Evolutionary conservation across 2,329 filamentous ascomycete species (phyloP), one percentile per base, ranked within the genome.

Genomic region (Lachnellula arida): DNA sequence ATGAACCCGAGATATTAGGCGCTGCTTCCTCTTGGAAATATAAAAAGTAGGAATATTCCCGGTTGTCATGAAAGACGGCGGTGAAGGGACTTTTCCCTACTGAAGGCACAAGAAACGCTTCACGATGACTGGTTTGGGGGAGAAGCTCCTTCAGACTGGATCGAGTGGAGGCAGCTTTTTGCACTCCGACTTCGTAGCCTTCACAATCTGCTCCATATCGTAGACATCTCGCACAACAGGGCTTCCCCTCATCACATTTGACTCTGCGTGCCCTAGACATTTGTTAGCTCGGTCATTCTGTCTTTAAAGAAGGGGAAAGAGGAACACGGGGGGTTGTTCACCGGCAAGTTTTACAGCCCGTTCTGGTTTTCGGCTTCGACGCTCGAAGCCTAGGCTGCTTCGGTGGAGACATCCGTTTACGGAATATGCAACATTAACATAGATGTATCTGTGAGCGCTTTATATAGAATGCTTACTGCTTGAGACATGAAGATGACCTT

Each of bases 21-120:
- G 56, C 44, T 4, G 60, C 52, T 46, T 63, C 58, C 28, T 60
- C 53, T 43, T 54, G 55, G 44, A 64, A 66, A 34, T 59, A 48
- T 5, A 57, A 46, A 35, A 64, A 66, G 39, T 66, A 66, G 9
- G 48, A 52, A 50, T 60, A 55, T 34, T 64, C 60, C 25, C 52
- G 43, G 46, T 57, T 46, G 28, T 61, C 53, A 4, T 54, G 51
- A 22, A 66, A 63, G n/a, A 51, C 19, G 14, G 52, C 25, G 28
- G 48, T 54, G 34, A 22, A 49, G 6, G 55, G 54, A 9, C 35
- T 15, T 8, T 46, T 48, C 4, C 32, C 49, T 42, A 28, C 40
- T 22, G 17, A 55, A 19, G 42, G 43, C n/a, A 53, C 22, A 34
- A 32, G 46, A 19, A 23, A 39, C 19, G 7, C 34, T 17, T 51